Percentiles rank a stretch among this genome's conserved stretches.
phyloP scores from a whole-genome alignment of 768 basidiomycete genomes.

The Lanmaoa pseudosensibilis region DNA sequence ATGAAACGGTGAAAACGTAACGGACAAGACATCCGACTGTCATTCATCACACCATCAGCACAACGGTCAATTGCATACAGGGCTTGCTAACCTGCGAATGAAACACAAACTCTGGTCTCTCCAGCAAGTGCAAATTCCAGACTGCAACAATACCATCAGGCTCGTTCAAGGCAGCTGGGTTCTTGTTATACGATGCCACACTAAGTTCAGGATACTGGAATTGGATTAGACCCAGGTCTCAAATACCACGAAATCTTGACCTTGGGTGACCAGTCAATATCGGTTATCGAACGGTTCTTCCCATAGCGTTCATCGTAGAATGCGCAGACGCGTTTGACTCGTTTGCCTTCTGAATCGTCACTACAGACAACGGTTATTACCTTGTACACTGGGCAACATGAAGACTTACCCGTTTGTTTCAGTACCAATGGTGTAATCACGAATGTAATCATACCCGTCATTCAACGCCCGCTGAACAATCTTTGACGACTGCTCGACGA shows the following conservation, averaged over 20 bases:
- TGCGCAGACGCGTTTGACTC: constrained; percentile 90
- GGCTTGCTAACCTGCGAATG: constrained; percentile 82
- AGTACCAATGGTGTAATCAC: constrained; percentile 90
- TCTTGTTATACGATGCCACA: constrained; percentile 97
- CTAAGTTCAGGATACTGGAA: constrained; percentile 90
- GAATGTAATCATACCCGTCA: constrained; percentile 94
- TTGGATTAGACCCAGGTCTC: not conserved
- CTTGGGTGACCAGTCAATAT: constrained; percentile 97
- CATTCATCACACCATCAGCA: constrained; percentile 4
- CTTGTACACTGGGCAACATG: not conserved
- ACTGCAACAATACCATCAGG: constrained; percentile 96
- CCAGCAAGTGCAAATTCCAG: constrained; percentile 94
- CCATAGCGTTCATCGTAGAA: constrained; percentile 91
- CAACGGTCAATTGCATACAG: not conserved
- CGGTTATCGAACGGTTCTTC: constrained; percentile 93
- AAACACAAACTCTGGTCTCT: constrained; percentile 96
- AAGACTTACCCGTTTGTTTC: constrained; percentile 76
- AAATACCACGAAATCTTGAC: constrained; percentile 40
- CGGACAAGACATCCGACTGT: constrained; percentile 96
- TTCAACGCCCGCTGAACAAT: constrained; percentile 93
- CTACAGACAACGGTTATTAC: constrained; percentile 40
- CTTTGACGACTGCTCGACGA: constrained; percentile 92
- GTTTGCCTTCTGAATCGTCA: constrained; percentile 87
- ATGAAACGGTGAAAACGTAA: constrained; percentile 96
- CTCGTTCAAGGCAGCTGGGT: constrained; percentile 88